Evolutionary conservation across 441 rosid genomes (phyloP).

Genomic region (Pelargonium myrrhifolium): DNA sequence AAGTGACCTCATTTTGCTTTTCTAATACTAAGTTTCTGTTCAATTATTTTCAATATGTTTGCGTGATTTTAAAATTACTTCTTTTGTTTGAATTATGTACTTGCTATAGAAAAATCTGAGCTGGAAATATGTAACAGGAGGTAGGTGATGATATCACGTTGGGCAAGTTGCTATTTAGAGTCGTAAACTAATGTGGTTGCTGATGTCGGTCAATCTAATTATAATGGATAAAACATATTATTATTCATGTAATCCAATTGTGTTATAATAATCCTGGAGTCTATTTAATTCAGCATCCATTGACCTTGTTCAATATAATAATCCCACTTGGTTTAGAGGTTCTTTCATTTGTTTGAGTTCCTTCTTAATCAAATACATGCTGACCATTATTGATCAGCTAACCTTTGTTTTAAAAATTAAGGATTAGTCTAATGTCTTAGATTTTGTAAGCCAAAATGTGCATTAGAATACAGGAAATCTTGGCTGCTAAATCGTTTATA

Average conservation of each 20-base stretch:
- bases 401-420: neutral
- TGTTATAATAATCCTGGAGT: neutral
- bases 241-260: neutral
- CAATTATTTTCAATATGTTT: neutral
- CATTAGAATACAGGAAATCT: neutral
- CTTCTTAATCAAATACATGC: neutral
- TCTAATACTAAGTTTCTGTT: neutral
- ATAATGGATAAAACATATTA: neutral
- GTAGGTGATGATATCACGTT: constrained; percentile 7
- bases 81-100: neutral
- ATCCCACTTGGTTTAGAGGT: neutral
- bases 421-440: constrained; percentile 10
- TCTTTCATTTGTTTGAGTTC: neutral
- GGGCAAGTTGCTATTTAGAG: neutral
- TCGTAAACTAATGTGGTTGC: neutral
- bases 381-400: neutral
- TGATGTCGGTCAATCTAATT: neutral
- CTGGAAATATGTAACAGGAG: neutral
- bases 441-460: neutral
- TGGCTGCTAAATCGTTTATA: neutral
- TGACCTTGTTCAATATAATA: constrained; percentile 3
- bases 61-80: neutral
- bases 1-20: neutral
- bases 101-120: neutral
- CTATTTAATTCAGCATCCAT: constrained; percentile 5